Evolutionary conservation across 768 basidiomycete genomes (phyloP), one percentile per base, ranked within the genome.

Genomic region (Strobilomyces dryophilus): DNA sequence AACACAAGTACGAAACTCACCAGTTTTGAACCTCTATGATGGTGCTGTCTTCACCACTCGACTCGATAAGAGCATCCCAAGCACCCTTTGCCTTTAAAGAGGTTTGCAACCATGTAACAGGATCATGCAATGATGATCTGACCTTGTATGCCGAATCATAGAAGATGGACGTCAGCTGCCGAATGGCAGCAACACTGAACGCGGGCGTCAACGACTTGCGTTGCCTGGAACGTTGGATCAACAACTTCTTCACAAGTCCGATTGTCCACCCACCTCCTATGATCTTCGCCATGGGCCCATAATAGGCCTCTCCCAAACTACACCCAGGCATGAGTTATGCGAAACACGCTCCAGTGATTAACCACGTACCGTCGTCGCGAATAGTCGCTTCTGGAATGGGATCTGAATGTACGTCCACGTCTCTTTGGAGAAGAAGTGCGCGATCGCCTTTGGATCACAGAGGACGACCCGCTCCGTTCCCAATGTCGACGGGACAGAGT

Each of bases 371-470:
- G 10, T 15, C 0, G 5, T 0, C 5, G 73, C 73, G 1, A 77
- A 65, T 24, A 71, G 62, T 1, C 59, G 32, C 41, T 62, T 73
- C 4, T 64, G 53, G 15, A 74, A 57, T 3, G 63, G 66, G 0
- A 72, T 73, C 34, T 75, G 76, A 1, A 74, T 62, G 55, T 84
- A 84, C 0, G 68, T 71, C 14, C 63, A 52, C 2, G 51, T 46
- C 9, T 63, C 58, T 3, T 57, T 57, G n/a, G 51, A 35, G 31
- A 53, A 49, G 6, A 51, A 53, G 26, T 62, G 55, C 6, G 61
- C 35, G 20, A 63, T 56, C 5, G 61, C 57, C 49, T 76, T 81
- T 5, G 75, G 75, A 56, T 80, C 80, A 37, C 71, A 68, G n/a
- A 66, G 26, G 10, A 66, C n/a, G n/a, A 66, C 45, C 37, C 20